These are phyloP conservation scores for Monilinia vaccinii-corymbosi DNA, from an alignment of 2,329 filamentous ascomycete species.

Conservation along the genomic window DNA sequence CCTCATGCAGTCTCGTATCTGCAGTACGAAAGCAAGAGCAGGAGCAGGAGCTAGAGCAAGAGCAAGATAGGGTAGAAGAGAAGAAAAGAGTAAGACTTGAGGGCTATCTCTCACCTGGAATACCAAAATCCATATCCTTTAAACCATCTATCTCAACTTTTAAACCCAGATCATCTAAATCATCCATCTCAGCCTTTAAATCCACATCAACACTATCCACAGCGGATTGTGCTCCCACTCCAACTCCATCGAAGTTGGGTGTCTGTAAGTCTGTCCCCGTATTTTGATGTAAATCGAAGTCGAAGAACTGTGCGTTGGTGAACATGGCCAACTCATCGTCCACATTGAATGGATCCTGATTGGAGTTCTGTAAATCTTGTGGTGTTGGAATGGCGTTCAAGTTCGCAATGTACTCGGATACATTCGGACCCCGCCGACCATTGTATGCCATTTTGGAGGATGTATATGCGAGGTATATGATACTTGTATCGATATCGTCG, in stretches of 20 bases:
- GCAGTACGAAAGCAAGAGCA: neutral
- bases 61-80: neutral
- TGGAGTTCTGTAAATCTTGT: slow-evolving; percentile 46
- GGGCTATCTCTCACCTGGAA: slow-evolving; percentile 7
- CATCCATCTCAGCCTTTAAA: neutral
- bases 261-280: slow-evolving; percentile 46
- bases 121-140: slow-evolving; percentile 16
- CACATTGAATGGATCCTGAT: slow-evolving; percentile 48
- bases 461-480: neutral
- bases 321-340: slow-evolving; percentile 70
- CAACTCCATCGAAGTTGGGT: slow-evolving; percentile 15
- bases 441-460: slow-evolving; percentile 60
- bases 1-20: neutral
- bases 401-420: slow-evolving; percentile 81
- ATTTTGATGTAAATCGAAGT: slow-evolving; percentile 61
- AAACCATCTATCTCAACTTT: slow-evolving; percentile 1
- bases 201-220: slow-evolving; percentile 12
- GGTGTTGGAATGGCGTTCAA: slow-evolving; percentile 64
- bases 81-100: neutral
- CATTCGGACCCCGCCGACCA: slow-evolving; percentile 72
- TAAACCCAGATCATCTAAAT: slow-evolving; percentile 11
- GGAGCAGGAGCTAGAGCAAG: neutral
- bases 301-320: slow-evolving; percentile 75
- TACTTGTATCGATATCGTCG: neutral
- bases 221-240: slow-evolving; percentile 5